Conservation (phyloP, 2,329 filamentous ascomycete genomes). For the Zymoseptoria brevis region DNA sequence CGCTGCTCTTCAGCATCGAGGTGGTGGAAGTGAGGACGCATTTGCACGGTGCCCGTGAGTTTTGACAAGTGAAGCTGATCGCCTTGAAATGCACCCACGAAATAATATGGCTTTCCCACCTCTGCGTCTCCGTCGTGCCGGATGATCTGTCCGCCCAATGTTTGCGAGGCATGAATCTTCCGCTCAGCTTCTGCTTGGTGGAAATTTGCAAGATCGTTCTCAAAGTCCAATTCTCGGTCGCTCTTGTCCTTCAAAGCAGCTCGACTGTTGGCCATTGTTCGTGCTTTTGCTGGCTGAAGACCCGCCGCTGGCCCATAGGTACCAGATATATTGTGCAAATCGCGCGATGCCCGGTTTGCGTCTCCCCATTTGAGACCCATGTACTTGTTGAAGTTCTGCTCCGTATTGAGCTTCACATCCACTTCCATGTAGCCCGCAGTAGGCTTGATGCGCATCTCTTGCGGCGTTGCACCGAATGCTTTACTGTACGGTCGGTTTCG, state of each 20-base stretch:
- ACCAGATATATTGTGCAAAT: conserved; percentile 33
- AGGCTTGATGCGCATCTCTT: conserved; percentile 74
- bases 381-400: conserved; percentile 68
- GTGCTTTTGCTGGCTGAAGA: conserved; percentile 29
- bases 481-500: conserved; percentile 57
- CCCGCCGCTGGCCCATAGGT: conserved; percentile 42
- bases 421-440: conserved; percentile 79
- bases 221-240: conserved; percentile 34
- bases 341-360: conserved; percentile 45
- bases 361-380: conserved; percentile 80
- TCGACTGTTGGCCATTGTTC: conserved; percentile 10
- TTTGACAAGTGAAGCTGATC: conserved; percentile 82
- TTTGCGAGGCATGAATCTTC: conserved; percentile 70
- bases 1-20: conserved; percentile 76
- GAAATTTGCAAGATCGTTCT: conserved; percentile 46
- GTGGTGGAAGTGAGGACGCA: conserved; percentile 88
- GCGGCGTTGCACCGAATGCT: conserved; percentile 49
- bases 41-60: conserved; percentile 72
- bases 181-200: conserved; percentile 60
- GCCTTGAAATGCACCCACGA: conserved; percentile 83
- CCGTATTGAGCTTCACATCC: conserved; percentile 74
- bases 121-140: conserved; percentile 54
- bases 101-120: conserved; percentile 67
- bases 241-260: conserved; percentile 38
- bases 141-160: conserved; percentile 72